Percentiles rank a stretch among this genome's conserved stretches.
Evolutionary conservation across 192 early-diverging fungal genomes (phyloP).

Genomic region (Endogone sp.): DNA sequence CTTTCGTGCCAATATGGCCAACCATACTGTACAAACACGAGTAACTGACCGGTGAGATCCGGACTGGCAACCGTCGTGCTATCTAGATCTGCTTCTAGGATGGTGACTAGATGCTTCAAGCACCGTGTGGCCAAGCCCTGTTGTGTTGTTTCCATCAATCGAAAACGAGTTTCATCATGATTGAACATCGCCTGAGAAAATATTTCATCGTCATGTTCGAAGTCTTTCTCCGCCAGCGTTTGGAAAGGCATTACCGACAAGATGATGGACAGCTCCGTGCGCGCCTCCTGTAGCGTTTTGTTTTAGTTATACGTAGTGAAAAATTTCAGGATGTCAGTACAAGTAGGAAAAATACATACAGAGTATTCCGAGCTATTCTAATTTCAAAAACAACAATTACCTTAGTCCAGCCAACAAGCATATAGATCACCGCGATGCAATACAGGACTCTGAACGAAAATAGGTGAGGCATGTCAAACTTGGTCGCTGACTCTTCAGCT

Average conservation of each 20-base stretch:
- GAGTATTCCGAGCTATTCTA: too few relatives aligned
- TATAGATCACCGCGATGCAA: too few relatives aligned
- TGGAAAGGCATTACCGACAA: slow-evolving; percentile 8
- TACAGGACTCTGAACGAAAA: too few relatives aligned
- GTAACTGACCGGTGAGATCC: slow-evolving; percentile 5
- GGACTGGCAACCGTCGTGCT: slow-evolving; percentile 8
- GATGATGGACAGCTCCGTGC: slow-evolving; percentile 9
- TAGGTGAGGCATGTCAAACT: too few relatives aligned
- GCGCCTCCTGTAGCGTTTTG: neutral
- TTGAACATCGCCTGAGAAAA: slow-evolving; percentile 5
- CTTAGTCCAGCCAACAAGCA: too few relatives aligned
- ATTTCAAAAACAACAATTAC: too few relatives aligned
- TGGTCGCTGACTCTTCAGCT: too few relatives aligned
- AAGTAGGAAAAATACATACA: too few relatives aligned
- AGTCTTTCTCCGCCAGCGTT: slow-evolving; percentile 7
- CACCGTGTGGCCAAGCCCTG: slow-evolving; percentile 12
- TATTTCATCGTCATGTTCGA: slow-evolving; percentile 8
- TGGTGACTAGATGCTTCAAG: slow-evolving; percentile 9
- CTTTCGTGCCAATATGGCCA: slow-evolving; percentile 15
- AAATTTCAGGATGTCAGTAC: too few relatives aligned
- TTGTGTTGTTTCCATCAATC: slow-evolving; percentile 13
- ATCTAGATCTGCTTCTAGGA: slow-evolving; percentile 3
- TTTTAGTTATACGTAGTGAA: neutral
- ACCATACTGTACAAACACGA: slow-evolving; percentile 10
- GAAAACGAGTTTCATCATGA: slow-evolving; percentile 3